Conservation (phyloP, 768 basidiomycete genomes). For the Boletus sp. region DNA sequence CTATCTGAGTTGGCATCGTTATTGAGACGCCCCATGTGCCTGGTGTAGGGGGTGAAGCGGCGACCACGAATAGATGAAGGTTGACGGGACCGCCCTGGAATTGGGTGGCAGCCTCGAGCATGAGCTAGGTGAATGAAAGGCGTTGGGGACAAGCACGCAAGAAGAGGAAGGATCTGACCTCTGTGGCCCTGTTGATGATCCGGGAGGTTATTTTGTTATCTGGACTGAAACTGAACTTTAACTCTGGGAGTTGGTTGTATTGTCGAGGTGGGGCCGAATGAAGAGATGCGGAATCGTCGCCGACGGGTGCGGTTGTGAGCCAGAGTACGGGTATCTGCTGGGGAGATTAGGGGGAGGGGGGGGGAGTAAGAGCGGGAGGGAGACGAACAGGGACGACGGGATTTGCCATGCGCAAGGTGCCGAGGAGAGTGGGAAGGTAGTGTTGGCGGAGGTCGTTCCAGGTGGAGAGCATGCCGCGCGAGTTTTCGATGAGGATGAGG, state of each 20-base stretch:
- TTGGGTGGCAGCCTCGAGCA: constrained; percentile 28
- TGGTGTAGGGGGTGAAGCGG: constrained; percentile 44
- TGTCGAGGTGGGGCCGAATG: constrained; percentile 35
- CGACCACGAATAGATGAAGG: constrained; percentile 54
- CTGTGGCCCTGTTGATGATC: constrained; percentile 42
- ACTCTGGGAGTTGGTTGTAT: constrained; percentile 38
- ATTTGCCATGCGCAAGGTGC: constrained; percentile 39
- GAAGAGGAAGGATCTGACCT: constrained; percentile 34
- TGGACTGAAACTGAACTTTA: constrained; percentile 42
- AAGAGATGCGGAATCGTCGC: constrained; percentile 23
- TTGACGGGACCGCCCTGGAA: constrained; percentile 33
- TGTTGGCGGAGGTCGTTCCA: constrained; percentile 51
- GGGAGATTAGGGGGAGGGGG: not conserved
- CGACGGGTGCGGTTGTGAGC: constrained; percentile 43
- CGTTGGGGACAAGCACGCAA: not conserved
- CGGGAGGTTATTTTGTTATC: constrained; percentile 45
- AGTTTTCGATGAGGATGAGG: constrained; percentile 58
- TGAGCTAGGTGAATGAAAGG: constrained; percentile 17
- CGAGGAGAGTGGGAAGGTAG: constrained; percentile 42
- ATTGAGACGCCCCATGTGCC: constrained; percentile 24
- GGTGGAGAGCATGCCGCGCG: constrained; percentile 38
- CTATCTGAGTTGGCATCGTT: constrained; percentile 28
- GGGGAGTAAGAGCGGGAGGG: not conserved
- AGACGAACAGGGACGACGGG: constrained; percentile 40
- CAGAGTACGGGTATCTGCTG: constrained; percentile 38